Evolutionary conservation across 768 basidiomycete species (phyloP), one percentile per base, ranked within the genome.

Genomic region (Lepiota venenata): DNA sequence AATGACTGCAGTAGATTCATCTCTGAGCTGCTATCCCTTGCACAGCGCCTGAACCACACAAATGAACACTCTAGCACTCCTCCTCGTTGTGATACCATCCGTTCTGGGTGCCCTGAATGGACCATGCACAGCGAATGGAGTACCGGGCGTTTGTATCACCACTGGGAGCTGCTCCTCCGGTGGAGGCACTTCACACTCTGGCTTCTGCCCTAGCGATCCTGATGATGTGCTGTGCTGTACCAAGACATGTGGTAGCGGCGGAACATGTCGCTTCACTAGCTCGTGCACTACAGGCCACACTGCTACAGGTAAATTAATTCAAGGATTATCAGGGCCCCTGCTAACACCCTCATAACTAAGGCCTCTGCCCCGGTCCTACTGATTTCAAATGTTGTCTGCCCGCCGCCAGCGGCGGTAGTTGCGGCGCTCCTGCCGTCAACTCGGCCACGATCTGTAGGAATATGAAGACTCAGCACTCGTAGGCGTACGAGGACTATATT

Each of bases 151-250:
- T 27, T 69, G 67, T 50, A 32, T 69, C 16, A 10, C 61, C 7
- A 67, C 65, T 10, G 42, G 60, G 4, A 56, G 56, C 22, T 69
- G 67, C 40, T 60, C 62, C 5, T 45, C 59, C 39, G 56, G 58
- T 1, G 64, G 63, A 18, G 66, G 66, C 4, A 65, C 61, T 4
- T 58, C 64, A 2, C 58, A 58, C 37, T 11, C 59, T 6, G 66
- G 64, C 8, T 65, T 59, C 47, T 68, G 67, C 48, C 66, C 66
- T 14, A 66, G 58, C 27, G 67, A 68, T 57, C 65, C 64, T 10
- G 38, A 62, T 21, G 55, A 64, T 47, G 57, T 67, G 4, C 56
- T 56, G 37, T 68, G 67, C 52, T 68, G 67, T 58, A 65, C 63
- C 8, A 66, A 67, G 42, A 52, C 56, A 3, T 68, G 67, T 25